phyloP scores from a whole-genome alignment of 495 filamentous ascomycete species.

The Penicillium coprophilum region DNA sequence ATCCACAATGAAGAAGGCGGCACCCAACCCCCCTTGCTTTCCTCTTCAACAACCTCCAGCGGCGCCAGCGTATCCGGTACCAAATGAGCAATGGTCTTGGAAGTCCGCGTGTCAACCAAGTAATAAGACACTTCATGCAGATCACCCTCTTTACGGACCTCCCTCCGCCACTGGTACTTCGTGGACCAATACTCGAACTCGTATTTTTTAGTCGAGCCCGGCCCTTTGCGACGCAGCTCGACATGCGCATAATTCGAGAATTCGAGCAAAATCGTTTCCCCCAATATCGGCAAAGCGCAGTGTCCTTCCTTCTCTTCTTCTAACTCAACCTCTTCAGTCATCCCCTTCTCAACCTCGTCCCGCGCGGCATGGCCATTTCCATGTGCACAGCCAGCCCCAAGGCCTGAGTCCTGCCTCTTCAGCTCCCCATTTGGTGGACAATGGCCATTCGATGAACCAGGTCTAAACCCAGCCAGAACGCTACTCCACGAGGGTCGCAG shows the following conservation, averaged over 20 bases:
- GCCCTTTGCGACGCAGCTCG: slow-evolving; percentile 71
- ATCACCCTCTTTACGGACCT: slow-evolving; percentile 60
- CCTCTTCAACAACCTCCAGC: slow-evolving; percentile 68
- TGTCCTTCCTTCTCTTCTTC: neutral
- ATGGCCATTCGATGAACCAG: slow-evolving; percentile 48
- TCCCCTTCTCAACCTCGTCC: slow-evolving; percentile 24
- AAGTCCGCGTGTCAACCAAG: slow-evolving; percentile 65
- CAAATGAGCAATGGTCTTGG: slow-evolving; percentile 73
- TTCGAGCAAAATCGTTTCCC: slow-evolving; percentile 81
- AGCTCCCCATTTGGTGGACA: slow-evolving; percentile 19
- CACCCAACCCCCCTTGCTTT: slow-evolving; percentile 82
- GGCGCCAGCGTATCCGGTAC: slow-evolving; percentile 75
- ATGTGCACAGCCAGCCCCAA: slow-evolving; percentile 40
- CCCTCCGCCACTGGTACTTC: slow-evolving; percentile 81
- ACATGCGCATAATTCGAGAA: slow-evolving; percentile 98
- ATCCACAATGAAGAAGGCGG: slow-evolving; percentile 90
- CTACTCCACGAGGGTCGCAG: slow-evolving; percentile 72
- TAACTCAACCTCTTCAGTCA: neutral
- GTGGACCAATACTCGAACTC: slow-evolving; percentile 91
- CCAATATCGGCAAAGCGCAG: slow-evolving; percentile 30
- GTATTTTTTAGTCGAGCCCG: slow-evolving; percentile 72
- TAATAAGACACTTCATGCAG: slow-evolving; percentile 69
- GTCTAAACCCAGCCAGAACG: slow-evolving; percentile 66
- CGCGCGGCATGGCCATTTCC: slow-evolving; percentile 52
- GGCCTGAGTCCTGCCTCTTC: slow-evolving; percentile 59